Evolutionary conservation across 139 green algal genomes (phyloP).

Genomic region (Auxenochlorella pyrenoidosa): DNA sequence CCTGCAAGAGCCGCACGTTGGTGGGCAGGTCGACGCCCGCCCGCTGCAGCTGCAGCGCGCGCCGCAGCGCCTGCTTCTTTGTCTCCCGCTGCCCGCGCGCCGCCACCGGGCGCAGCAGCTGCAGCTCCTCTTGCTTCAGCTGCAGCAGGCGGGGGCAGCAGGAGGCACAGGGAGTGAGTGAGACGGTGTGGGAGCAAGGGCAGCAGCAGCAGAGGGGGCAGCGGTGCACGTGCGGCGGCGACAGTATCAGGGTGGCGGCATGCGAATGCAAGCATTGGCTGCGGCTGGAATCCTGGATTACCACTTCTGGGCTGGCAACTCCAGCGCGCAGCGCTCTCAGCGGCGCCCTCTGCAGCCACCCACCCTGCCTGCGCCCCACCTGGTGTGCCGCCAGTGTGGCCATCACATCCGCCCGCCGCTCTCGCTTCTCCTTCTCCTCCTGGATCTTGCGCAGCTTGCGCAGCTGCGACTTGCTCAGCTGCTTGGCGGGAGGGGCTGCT

Average conservation of each 20-base stretch:
- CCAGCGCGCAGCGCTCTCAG: too few species aligned
- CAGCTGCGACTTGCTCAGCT: slow-evolving; percentile 74
- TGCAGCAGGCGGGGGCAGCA: neutral
- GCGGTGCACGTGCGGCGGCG: neutral
- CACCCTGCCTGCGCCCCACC: neutral
- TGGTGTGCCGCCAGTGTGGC: slow-evolving; percentile 44
- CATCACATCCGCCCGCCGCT: slow-evolving; percentile 46
- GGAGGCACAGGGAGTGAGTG: neutral
- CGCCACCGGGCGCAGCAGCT: slow-evolving; percentile 65
- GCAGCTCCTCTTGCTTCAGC: slow-evolving; percentile 40
- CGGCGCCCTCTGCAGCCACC: too few species aligned
- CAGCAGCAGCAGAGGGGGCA: too few species aligned
- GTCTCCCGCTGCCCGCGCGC: slow-evolving; percentile 72
- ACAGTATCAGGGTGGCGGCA: too few species aligned
- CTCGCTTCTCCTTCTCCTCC: slow-evolving; percentile 69
- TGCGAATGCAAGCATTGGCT: too few species aligned
- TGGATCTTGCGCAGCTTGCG: slow-evolving; percentile 79
- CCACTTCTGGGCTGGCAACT: too few species aligned
- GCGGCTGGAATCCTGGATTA: neutral
- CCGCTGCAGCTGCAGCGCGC: slow-evolving; percentile 68
- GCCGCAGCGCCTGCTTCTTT: slow-evolving; percentile 74
- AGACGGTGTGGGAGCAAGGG: neutral
- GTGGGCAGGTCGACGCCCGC: slow-evolving; percentile 56
- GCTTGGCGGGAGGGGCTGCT: neutral
- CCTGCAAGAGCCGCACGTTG: slow-evolving; percentile 5